These are phyloP conservation scores for Berberis vulgaris DNA, from an alignment of 164 flowering plant species.

Conservation along the genomic window DNA sequence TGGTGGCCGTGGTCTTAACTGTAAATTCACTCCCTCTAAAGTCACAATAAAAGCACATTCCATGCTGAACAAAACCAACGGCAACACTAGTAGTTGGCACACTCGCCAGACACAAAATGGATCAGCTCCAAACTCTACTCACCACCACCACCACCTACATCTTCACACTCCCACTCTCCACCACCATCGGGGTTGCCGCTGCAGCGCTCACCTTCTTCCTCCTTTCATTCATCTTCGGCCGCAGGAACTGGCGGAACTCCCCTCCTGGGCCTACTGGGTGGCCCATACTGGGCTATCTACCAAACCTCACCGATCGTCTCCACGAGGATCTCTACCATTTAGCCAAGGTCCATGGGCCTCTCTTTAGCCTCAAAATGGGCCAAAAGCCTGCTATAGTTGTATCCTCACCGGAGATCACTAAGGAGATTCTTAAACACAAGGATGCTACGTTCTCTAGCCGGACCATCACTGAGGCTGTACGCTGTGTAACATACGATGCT, in stretches of 20 bases:
- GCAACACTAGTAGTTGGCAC: no score
- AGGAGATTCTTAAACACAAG: slow-evolving; percentile 22
- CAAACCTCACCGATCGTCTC: slow-evolving; percentile 20
- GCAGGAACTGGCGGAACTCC: slow-evolving; percentile 14
- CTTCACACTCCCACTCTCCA: no score
- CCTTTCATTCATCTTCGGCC: background rate
- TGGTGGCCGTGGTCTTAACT: no score
- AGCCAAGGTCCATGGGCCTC: slow-evolving; percentile 17
- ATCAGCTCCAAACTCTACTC: no score
- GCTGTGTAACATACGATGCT: slow-evolving; percentile 17
- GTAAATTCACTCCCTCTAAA: no score
- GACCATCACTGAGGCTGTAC: slow-evolving; percentile 24
- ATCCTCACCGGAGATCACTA: slow-evolving; percentile 21
- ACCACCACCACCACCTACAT: no score
- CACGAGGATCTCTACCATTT: slow-evolving; percentile 25
- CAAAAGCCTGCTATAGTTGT: slow-evolving; percentile 25
- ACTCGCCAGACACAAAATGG: no score
- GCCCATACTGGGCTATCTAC: slow-evolving; percentile 23
- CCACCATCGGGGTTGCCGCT: no score
- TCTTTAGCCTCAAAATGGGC: slow-evolving; percentile 24
- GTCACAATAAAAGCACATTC: no score
- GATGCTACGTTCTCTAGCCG: slow-evolving; percentile 27
- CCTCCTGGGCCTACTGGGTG: slow-evolving; percentile 26
- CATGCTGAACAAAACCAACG: no score
- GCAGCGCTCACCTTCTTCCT: no score